phyloP scores from a whole-genome alignment of 768 basidiomycete species.

The Leccinum variicolor region DNA sequence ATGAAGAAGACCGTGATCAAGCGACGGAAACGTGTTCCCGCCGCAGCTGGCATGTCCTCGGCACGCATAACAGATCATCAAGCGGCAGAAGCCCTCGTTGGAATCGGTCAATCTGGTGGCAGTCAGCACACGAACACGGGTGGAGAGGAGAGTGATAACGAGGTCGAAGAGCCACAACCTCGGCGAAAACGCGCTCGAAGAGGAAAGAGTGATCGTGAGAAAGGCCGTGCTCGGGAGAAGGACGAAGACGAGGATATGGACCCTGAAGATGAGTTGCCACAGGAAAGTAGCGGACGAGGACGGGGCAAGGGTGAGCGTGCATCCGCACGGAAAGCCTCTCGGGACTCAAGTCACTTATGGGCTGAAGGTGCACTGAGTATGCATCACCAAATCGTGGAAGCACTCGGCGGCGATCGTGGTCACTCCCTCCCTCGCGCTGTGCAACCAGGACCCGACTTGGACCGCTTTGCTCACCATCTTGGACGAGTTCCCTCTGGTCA shows the following conservation, averaged over 20 bases:
- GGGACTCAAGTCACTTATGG: conserved; percentile 34
- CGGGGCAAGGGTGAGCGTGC: conserved; percentile 38
- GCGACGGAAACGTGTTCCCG: conserved; percentile 94
- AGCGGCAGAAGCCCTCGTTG: conserved; percentile 84
- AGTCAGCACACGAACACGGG: conserved; percentile 34
- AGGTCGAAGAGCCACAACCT: conserved; percentile 44
- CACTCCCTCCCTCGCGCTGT: conserved; percentile 32
- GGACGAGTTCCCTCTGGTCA: conserved; percentile 34
- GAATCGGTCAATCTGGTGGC: conserved; percentile 59
- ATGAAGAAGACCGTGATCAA: conserved; percentile 99
- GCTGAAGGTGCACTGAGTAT: conserved; percentile 34
- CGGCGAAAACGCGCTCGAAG: conserved; percentile 56
- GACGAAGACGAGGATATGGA: conserved; percentile 52
- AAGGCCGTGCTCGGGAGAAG: conserved; percentile 34
- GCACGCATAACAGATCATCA: conserved; percentile 77
- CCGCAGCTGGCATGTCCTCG: conserved; percentile 52
- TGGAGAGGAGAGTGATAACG: conserved; percentile 42
- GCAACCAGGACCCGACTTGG: conserved; percentile 29
- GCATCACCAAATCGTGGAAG: conserved; percentile 34
- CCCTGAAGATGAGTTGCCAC: conserved; percentile 31
- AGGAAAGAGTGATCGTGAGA: conserved; percentile 35
- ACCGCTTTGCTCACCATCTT: conserved; percentile 34
- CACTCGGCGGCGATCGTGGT: conserved; percentile 32
- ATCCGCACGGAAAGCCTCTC: conserved; percentile 34
- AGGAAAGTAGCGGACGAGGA: conserved; percentile 28